Evolutionary conservation across 1,284 basidiomycete genomes (phyloP).

Genomic region (Boletus mariae): DNA sequence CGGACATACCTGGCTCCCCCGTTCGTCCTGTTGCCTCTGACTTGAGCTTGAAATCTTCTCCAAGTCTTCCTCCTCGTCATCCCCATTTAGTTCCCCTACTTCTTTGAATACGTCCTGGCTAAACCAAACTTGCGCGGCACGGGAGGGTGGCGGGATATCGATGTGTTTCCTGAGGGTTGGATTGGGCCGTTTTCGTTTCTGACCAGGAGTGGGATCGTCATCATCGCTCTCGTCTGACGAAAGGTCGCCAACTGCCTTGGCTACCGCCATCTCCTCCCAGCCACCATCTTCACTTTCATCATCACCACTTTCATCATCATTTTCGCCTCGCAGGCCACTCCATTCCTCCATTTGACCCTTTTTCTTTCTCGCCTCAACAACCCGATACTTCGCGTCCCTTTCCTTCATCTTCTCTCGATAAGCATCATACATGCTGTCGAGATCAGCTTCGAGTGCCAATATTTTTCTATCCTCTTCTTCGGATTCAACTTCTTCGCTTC

Average conservation of each 20-base stretch:
- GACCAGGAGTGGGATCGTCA: constrained; percentile 36
- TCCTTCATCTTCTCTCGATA: constrained; percentile 84
- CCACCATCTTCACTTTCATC: constrained; percentile 60
- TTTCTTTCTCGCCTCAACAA: constrained; percentile 77
- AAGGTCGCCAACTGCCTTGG: constrained; percentile 60
- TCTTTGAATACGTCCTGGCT: constrained; percentile 88
- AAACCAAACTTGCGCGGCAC: constrained; percentile 81
- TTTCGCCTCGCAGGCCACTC: constrained; percentile 64
- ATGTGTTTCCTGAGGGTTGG: constrained; percentile 37
- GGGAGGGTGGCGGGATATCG: constrained; percentile 42
- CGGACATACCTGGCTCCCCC: constrained; percentile 34
- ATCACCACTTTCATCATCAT: constrained; percentile 46
- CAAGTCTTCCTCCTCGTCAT: constrained; percentile 37
- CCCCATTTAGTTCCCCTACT: constrained; percentile 45
- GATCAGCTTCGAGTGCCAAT: constrained; percentile 72
- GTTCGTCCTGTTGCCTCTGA: constrained; percentile 28
- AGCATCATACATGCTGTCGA: constrained; percentile 87
- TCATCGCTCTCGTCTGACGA: constrained; percentile 57
- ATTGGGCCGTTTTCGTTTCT: constrained; percentile 44
- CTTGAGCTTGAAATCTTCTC: constrained; percentile 17
- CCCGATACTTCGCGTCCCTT: constrained; percentile 87
- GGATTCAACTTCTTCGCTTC: constrained; percentile 54
- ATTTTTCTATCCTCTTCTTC: constrained; percentile 70
- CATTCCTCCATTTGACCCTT: constrained; percentile 75
- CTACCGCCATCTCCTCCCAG: constrained; percentile 67